Evolutionary conservation across 805 yeast species (phyloP), one percentile per base, ranked within the genome.

Genomic region (Lipomyces kockii): DNA sequence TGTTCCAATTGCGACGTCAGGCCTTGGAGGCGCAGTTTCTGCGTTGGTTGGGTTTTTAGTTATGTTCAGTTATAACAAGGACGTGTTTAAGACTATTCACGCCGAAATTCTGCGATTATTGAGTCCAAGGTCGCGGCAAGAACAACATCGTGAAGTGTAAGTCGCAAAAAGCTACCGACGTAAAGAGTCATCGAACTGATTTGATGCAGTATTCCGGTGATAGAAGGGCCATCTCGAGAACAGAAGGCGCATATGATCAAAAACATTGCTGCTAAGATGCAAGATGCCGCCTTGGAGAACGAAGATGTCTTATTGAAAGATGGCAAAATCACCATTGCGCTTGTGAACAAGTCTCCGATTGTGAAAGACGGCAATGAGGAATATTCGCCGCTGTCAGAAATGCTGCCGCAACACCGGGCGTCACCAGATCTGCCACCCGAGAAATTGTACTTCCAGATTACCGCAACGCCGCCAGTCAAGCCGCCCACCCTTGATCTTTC

Each of bases 31-130:
- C 22, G 62, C 56, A 32, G 43, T 22, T 1, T 3, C 57, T 2
- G 63, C 63, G n/a, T 27, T 60, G 27, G 43, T 60, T 20, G 63
- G 56, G n/a, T 59, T 62, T 37, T 22, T 62, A n/a, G 34, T 54
- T 51, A 54, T n/a, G 14, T 61, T 34, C 20, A 29, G 37, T 25
- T 61, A 55, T 22, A 54, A 59, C 20, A 17, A 17, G 27, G 61
- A 62, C 9, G 53, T 22, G 52, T n/a, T 53, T 34, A 17, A 37
- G 60, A 14, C 3, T 17, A 29, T 54, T 37, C 37, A 54, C n/a
- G 20, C 12, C 12, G 58, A 29, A 27, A 11, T 54, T n/a, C 12
- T 54, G 39, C 49, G 49, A 43, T 17, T 43, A 17, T 17, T 43
- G 49, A 43, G 49, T 25, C 49, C 49, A 6, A 43, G 49, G 22